phyloP scores from a whole-genome alignment of 2,329 filamentous ascomycete species.

The Arachnomyces sp. region DNA sequence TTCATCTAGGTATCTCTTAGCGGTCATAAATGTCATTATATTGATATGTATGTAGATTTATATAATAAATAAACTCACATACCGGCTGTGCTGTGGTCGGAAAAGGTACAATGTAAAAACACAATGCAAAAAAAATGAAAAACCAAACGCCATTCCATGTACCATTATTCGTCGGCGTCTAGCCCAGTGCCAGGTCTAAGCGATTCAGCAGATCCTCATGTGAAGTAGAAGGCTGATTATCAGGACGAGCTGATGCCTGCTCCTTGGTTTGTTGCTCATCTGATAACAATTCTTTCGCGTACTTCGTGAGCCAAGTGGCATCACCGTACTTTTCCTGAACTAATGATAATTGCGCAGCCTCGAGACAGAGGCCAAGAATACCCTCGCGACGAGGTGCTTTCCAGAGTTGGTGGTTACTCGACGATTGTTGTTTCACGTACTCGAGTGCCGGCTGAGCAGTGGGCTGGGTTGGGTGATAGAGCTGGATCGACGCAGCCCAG shows the following conservation, averaged over 20 bases:
- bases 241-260: too few species aligned
- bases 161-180: constrained; percentile 2
- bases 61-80: too few species aligned
- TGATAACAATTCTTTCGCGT: constrained; percentile 25
- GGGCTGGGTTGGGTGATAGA: constrained; percentile 33
- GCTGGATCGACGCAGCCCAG: constrained; percentile 22
- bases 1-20: too few species aligned
- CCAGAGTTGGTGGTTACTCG: constrained; percentile 14
- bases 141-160: not conserved
- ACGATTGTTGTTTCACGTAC: constrained; percentile 19
- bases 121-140: too few species aligned
- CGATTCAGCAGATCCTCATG: constrained; percentile 20
- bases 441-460: constrained; percentile 24
- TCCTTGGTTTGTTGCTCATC: constrained; percentile 9
- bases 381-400: constrained; percentile 18
- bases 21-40: too few species aligned
- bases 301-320: constrained; percentile 22
- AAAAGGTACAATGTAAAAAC: too few species aligned
- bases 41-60: too few species aligned
- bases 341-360: constrained; percentile 31
- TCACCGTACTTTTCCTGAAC: constrained; percentile 24
- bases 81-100: too few species aligned
- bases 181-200: constrained; percentile 18
- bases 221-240: constrained; percentile 13
- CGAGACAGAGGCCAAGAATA: constrained; percentile 28